Evolutionary conservation across 805 yeast genomes (phyloP).

Genomic region (Saccharomycopsis sp.): DNA sequence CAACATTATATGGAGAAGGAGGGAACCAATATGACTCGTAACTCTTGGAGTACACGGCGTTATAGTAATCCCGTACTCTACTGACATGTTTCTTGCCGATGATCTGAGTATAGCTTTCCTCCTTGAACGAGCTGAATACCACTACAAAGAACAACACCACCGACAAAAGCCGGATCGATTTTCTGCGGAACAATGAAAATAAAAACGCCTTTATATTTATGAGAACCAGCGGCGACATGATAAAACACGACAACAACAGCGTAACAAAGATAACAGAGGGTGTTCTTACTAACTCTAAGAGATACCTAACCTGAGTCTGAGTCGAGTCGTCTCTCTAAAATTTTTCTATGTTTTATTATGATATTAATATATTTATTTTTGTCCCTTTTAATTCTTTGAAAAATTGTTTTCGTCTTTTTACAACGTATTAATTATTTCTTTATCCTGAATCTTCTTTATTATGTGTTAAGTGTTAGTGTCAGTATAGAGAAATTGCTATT

Average conservation of each 20-base stretch:
- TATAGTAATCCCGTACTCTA: slow-evolving; percentile 13
- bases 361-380: too few relatives aligned
- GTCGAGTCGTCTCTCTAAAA: background rate
- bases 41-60: slow-evolving; percentile 6
- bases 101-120: slow-evolving; percentile 6
- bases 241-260: too few relatives aligned
- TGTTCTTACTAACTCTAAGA: too few relatives aligned
- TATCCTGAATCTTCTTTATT: background rate
- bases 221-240: background rate
- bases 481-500: too few relatives aligned
- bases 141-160: background rate
- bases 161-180: slow-evolving; percentile 1
- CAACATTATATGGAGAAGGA: slow-evolving; percentile 14
- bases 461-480: too few relatives aligned
- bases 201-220: background rate
- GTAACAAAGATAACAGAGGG: too few relatives aligned
- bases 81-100: slow-evolving; percentile 17
- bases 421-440: background rate
- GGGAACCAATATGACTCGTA: slow-evolving; percentile 3
- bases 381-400: background rate
- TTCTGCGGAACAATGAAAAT: background rate
- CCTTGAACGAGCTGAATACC: slow-evolving; percentile 5
- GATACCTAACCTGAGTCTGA: too few relatives aligned
- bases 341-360: background rate
- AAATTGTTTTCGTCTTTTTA: background rate